Evolutionary conservation across 176 grass and related monocot genomes (phyloP).

Genomic region (Zizania latifolia): DNA sequence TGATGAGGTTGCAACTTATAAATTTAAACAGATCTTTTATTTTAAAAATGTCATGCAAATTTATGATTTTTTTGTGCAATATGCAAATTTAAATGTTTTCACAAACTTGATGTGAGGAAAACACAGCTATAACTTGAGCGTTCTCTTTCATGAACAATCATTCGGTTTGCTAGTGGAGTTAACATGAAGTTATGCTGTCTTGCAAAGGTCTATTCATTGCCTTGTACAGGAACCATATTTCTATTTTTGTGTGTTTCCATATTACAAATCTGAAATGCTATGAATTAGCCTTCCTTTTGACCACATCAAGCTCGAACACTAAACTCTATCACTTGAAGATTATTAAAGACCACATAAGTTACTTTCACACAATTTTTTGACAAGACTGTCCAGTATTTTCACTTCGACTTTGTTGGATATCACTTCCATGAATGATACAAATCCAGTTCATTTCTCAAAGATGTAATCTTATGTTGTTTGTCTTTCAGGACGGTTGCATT

Average conservation of each 20-base stretch:
- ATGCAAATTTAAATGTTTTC: background rate
- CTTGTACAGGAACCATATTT: background rate
- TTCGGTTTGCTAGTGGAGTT: background rate
- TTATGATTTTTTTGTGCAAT: background rate
- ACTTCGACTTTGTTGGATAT: background rate
- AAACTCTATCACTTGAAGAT: background rate
- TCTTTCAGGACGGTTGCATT: conserved; percentile 83
- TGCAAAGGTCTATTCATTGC: background rate
- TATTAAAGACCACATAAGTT: background rate
- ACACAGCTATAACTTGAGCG: background rate
- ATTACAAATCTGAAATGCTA: background rate
- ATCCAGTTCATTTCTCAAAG: background rate
- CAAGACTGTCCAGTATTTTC: background rate
- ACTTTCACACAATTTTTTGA: background rate
- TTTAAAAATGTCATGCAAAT: too few relatives aligned
- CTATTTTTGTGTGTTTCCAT: background rate
- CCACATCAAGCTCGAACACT: background rate
- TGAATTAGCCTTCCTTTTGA: background rate
- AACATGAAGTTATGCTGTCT: background rate
- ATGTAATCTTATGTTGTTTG: background rate
- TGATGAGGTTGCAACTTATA: background rate
- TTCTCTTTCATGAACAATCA: background rate
- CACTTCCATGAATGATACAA: background rate
- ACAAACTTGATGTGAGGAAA: background rate
- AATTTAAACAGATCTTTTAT: background rate